Percentiles rank a stretch among this genome's conserved stretches.
These are phyloP conservation scores for Pisolithus tinctorius DNA, from an alignment of 768 basidiomycete species.

Conservation along the genomic window DNA sequence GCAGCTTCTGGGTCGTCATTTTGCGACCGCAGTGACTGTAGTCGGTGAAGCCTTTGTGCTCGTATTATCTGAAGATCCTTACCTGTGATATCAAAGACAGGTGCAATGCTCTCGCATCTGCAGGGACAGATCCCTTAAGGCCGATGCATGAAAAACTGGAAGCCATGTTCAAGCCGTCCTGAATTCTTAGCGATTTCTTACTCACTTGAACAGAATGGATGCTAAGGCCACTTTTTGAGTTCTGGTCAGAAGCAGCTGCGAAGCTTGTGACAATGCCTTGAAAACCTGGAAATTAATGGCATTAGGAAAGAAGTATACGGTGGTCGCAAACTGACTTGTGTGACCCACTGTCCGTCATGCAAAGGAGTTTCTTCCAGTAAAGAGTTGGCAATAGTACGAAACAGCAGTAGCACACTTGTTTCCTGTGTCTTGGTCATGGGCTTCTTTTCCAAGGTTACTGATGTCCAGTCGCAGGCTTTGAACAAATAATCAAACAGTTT, in stretches of 20 bases:
- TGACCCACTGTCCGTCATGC: conserved; percentile 43
- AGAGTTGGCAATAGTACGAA: conserved; percentile 75
- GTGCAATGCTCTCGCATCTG: conserved; percentile 34
- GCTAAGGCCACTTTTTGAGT: conserved; percentile 69
- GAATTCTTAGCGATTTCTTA: conserved; percentile 7
- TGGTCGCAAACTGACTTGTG: conserved; percentile 32
- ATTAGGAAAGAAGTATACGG: conserved; percentile 5
- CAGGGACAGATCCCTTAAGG: conserved; percentile 36
- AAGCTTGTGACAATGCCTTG: conserved; percentile 40
- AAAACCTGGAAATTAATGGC: conserved; percentile 41
- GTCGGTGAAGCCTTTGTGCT: conserved; percentile 4
- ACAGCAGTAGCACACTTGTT: conserved; percentile 75
- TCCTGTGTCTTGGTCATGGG: conserved; percentile 67
- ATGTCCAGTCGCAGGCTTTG: conserved; percentile 58
- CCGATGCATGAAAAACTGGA: conserved; percentile 58
- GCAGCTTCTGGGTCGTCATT: conserved; percentile 58
- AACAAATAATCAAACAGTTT: conserved; percentile 58
- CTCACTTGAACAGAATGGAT: conserved; percentile 86
- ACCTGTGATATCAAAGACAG: conserved; percentile 44
- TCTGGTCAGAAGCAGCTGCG: conserved; percentile 56
- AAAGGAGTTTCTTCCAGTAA: conserved; percentile 51
- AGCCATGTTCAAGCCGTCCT: conserved; percentile 1
- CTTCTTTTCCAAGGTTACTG: conserved; percentile 39
- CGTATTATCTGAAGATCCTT: conserved; percentile 3
- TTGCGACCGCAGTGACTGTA: conserved; percentile 31